Base-by-base conservation (phyloP, 2,329 filamentous ascomycete species). In the Aphanocladium album region DNA sequence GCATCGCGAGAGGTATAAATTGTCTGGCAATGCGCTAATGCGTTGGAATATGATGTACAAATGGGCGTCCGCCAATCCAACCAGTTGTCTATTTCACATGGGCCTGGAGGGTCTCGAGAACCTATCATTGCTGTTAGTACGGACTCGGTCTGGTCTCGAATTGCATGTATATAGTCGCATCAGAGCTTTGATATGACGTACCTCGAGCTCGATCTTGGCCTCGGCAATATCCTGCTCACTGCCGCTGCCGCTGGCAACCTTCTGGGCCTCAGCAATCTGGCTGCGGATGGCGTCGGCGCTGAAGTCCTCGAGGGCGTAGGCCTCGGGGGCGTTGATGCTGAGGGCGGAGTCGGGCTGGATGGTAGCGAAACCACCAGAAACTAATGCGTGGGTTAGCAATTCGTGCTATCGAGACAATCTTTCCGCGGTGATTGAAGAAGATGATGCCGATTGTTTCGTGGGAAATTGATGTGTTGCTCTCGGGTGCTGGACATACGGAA, bases 121-220 rank as follows among this genome's bases (percentile, higher is more conserved):
- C 89, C 89, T 93, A 66, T 49, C 55, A 45, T 23, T 12, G 49
- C 5, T 39, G 71, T 83, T 70, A 84, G 76, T 63, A 68, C 41
- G n/a, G 7, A 14, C n/a, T 52, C n/a, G n/a, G 33, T 35, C 33
- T 6, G 6, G 33, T 35, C 41, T 39, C 37, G 21, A 16, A 33
- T 2, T 60, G 11, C 14, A n/a, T 45, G 47, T 19, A 25, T 11
- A 30, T n/a, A 12, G 33, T 46, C 59, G 19, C 37, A 19, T 9
- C 39, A 16, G 17, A 21, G 12, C 37, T 23, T 5, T 25, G 3
- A 41, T 21, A 30, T 21, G 55, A 69, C 75, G 74, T 79, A 96
- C 93, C 91, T 99, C 95, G 69, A 99, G 81, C 85, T 98, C 93
- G 76, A 99, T 93, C 87, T 97, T 98, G 68, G 95, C 95, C 87